Conservation (phyloP, 805 yeast species). For the Cyberlindnera xishuangbannaensis region DNA sequence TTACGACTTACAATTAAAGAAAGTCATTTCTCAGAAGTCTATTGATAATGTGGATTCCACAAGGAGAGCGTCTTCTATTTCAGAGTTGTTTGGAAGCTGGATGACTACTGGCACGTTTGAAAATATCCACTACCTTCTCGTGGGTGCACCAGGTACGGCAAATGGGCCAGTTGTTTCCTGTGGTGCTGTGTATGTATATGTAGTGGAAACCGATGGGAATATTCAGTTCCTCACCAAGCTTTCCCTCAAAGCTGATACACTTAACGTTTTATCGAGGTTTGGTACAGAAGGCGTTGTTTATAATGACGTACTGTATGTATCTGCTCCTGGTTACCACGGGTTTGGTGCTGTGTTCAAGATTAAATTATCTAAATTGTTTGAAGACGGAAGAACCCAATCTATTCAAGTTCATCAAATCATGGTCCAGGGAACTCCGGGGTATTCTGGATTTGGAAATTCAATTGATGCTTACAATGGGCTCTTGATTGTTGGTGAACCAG, state of each 20-base stretch:
- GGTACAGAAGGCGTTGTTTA: constrained; percentile 9
- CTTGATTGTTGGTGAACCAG: constrained; percentile 35
- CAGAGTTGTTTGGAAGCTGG: constrained; percentile 17
- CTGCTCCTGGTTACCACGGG: constrained; percentile 47
- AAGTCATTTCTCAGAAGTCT: constrained; percentile 8
- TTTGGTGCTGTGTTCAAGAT: constrained; percentile 38
- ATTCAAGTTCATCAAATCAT: constrained; percentile 12
- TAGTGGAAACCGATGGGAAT: not conserved
- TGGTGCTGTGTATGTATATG: constrained; percentile 37
- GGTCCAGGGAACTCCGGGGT: constrained; percentile 23
- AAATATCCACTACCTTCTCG: constrained; percentile 8
- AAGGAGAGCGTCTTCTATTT: constrained; percentile 9
- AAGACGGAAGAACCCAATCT: not conserved
- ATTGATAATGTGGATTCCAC: constrained; percentile 20
- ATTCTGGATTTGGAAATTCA: constrained; percentile 39
- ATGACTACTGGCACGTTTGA: constrained; percentile 13
- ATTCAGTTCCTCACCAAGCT: constrained; percentile 7
- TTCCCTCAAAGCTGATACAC: not conserved
- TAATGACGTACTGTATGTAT: constrained; percentile 27
- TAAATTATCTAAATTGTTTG: constrained; percentile 18
- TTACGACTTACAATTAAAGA: constrained; percentile 15
- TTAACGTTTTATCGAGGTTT: constrained; percentile 11
- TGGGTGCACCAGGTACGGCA: constrained; percentile 10
- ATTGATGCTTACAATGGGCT: constrained; percentile 26
- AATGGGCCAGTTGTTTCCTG: constrained; percentile 26